Conservation (phyloP, 345 rosid genomes). For the Acer saccharum region DNA sequence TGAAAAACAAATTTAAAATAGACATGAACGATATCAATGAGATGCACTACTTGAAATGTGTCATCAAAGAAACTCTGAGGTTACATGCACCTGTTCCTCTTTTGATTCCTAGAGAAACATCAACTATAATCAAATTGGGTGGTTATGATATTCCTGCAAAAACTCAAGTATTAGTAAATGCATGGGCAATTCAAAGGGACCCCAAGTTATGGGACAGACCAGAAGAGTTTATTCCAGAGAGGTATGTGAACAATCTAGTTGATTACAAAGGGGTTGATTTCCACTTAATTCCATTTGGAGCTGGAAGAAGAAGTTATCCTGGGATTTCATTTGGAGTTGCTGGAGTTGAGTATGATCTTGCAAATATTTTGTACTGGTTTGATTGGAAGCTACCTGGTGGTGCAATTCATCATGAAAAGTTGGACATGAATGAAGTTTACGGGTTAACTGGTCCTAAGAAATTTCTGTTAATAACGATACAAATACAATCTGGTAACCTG, state of each 20-base stretch:
- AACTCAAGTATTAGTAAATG: not conserved
- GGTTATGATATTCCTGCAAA: constrained; percentile 14
- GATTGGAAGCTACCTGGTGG: constrained; percentile 12
- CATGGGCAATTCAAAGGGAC: constrained; percentile 8
- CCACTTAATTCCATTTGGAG: constrained; percentile 2
- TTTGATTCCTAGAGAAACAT: not conserved
- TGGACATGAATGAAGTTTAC: not conserved
- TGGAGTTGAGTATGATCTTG: not conserved
- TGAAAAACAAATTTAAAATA: not conserved
- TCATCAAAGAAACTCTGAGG: constrained; percentile 8
- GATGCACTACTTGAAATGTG: constrained; percentile 6
- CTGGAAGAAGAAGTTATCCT: constrained; percentile 1
- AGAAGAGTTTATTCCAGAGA: constrained; percentile 9
- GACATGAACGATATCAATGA: not conserved
- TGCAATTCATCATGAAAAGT: not conserved
- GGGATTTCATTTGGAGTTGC: not conserved
- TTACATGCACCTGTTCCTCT: constrained; percentile 9
- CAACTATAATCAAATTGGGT: not conserved
- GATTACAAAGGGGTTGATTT: constrained; percentile 10
- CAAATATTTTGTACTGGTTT: constrained; percentile 4
- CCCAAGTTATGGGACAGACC: constrained; percentile 8
- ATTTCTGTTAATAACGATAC: no score
- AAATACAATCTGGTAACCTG: no score
- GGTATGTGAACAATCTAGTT: not conserved
- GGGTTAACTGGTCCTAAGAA: not conserved